Evolutionary conservation across 139 green algal species (phyloP).

Genomic region (Closterium sp.): DNA sequence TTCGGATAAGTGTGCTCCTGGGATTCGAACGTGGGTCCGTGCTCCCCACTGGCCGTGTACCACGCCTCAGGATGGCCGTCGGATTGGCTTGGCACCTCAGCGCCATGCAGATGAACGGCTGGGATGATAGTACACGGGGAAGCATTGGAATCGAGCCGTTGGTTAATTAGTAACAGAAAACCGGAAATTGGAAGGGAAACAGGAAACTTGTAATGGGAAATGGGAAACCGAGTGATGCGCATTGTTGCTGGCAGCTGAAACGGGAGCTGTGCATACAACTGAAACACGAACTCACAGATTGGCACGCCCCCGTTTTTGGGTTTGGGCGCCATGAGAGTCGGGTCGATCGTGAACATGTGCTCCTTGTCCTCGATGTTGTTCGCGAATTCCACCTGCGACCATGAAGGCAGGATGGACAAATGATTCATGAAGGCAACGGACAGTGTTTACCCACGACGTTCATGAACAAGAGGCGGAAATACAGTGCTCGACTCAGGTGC

Average conservation of each 20-base stretch:
- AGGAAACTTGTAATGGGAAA: too few relatives aligned
- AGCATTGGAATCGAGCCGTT: not conserved
- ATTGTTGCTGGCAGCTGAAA: not conserved
- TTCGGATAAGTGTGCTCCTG: slow-evolving; percentile 35
- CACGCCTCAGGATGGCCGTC: slow-evolving; percentile 25
- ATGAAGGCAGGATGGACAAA: too few relatives aligned
- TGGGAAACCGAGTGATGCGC: too few relatives aligned
- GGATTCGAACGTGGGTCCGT: not conserved
- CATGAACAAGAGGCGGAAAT: too few relatives aligned
- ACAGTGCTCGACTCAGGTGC: too few relatives aligned
- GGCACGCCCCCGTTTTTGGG: slow-evolving; percentile 2
- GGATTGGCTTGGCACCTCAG: not conserved
- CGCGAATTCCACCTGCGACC: slow-evolving; percentile 2
- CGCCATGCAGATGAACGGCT: slow-evolving; percentile 29
- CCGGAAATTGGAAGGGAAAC: too few relatives aligned
- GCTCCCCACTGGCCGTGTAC: slow-evolving; percentile 3
- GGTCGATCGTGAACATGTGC: slow-evolving; percentile 20
- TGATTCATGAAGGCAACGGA: too few relatives aligned
- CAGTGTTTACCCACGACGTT: too few relatives aligned
- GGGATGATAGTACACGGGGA: not conserved
- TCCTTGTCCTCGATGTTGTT: slow-evolving; percentile 30
- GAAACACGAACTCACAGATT: not conserved
- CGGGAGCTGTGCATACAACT: too few relatives aligned
- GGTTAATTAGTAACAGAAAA: not conserved
- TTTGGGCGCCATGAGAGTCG: slow-evolving; percentile 15